Evolutionary conservation across 768 basidiomycete species (phyloP).

Genomic region (Russula olivacea): DNA sequence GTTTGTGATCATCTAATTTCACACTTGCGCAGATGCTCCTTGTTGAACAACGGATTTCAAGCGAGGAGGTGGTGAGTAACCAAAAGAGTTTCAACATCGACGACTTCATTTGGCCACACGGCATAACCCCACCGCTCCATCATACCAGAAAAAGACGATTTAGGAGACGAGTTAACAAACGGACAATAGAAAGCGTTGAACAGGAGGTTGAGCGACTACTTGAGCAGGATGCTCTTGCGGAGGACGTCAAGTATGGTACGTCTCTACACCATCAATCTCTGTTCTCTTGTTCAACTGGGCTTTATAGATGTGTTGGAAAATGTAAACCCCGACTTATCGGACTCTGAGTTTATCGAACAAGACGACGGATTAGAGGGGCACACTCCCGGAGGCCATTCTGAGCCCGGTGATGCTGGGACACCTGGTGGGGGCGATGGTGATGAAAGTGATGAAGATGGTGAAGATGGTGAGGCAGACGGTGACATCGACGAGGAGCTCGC

Average conservation of each 20-base stretch:
- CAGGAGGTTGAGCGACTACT: conserved; percentile 85
- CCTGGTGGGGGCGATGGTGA: conserved; percentile 50
- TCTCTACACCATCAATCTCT: neutral
- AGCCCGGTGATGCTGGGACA: conserved; percentile 57
- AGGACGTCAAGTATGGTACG: conserved; percentile 70
- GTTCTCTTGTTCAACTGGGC: neutral
- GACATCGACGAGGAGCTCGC: conserved; percentile 88
- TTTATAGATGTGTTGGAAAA: conserved; percentile 74
- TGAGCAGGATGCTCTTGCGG: conserved; percentile 69
- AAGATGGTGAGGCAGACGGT: conserved; percentile 54
- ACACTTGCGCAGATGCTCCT: conserved; percentile 74
- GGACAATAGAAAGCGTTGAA: conserved; percentile 92
- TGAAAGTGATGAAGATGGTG: conserved; percentile 55
- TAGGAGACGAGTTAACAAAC: conserved; percentile 78
- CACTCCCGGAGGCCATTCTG: conserved; percentile 64
- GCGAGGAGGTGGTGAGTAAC: conserved; percentile 56
- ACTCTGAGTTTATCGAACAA: conserved; percentile 78
- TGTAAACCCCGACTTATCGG: conserved; percentile 85
- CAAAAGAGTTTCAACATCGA: conserved; percentile 80
- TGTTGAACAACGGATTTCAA: conserved; percentile 67
- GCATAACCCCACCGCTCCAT: conserved; percentile 87
- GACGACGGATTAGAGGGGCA: conserved; percentile 56
- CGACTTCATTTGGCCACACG: conserved; percentile 97
- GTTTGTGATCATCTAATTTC: conserved; percentile 18
- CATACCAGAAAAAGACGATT: conserved; percentile 89